Evolutionary conservation across 2,329 filamentous ascomycete genomes (phyloP).

Genomic region (Lanzia echinophila): DNA sequence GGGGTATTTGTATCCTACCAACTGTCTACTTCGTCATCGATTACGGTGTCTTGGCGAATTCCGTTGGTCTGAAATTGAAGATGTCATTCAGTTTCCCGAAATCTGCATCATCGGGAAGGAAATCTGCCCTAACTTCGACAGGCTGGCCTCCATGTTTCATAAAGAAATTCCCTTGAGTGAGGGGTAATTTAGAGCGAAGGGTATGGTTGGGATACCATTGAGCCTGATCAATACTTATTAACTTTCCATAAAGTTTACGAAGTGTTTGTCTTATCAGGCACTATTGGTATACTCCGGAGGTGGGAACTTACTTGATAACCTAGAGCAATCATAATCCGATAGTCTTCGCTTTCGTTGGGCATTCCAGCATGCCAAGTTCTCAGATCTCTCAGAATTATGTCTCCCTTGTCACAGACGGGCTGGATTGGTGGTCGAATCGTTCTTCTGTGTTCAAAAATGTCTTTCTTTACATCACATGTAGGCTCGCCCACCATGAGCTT

Average conservation of each 20-base stretch:
- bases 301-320: neutral
- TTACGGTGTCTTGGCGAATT: neutral
- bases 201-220: conserved; percentile 28
- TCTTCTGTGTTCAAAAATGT: conserved; percentile 26
- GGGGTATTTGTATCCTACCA: neutral
- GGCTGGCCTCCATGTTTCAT: conserved; percentile 23
- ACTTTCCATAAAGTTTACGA: neutral
- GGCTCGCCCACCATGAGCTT: conserved; percentile 47
- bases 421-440: conserved; percentile 4
- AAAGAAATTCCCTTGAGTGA: conserved; percentile 26
- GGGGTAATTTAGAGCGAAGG: conserved; percentile 22
- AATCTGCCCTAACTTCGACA: conserved; percentile 25
- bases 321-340: conserved; percentile 47
- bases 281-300: neutral
- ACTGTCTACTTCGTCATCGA: neutral
- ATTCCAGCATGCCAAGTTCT: conserved; percentile 45
- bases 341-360: conserved; percentile 44
- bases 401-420: conserved; percentile 4
- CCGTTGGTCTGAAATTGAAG: conserved; percentile 16
- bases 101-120: conserved; percentile 21
- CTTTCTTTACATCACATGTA: conserved; percentile 23
- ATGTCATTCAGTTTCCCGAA: conserved; percentile 25
- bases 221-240: conserved; percentile 15
- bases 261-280: too few species aligned
- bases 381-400: conserved; percentile 7